These are phyloP conservation scores for Persicaria tinctoria DNA, from an alignment of 148 eudicot species.

Conservation along the genomic window DNA sequence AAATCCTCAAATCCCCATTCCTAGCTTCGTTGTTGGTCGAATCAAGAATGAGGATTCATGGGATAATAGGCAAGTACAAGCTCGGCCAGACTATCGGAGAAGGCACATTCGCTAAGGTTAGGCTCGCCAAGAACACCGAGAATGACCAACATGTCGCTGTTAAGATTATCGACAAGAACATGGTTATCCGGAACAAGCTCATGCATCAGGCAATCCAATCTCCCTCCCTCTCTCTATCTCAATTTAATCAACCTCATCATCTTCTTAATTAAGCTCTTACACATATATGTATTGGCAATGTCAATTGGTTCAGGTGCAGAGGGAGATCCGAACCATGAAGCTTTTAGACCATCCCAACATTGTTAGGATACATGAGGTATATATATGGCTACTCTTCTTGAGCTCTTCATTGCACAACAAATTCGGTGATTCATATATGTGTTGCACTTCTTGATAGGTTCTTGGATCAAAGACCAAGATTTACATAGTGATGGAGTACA, in stretches of 20 bases:
- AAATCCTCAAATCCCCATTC: not conserved
- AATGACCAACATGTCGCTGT: slow-evolving; percentile 37
- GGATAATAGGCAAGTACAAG: slow-evolving; percentile 41
- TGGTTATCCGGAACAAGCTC: slow-evolving; percentile 36
- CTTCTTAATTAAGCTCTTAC: not conserved
- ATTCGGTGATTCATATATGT: not conserved
- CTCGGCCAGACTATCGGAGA: slow-evolving; percentile 40
- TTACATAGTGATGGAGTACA: slow-evolving; percentile 50
- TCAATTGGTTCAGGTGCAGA: slow-evolving; percentile 24
- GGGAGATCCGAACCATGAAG: slow-evolving; percentile 53
- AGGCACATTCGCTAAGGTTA: slow-evolving; percentile 55
- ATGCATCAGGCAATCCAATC: slow-evolving; percentile 32
- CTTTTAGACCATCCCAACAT: slow-evolving; percentile 52
- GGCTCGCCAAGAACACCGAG: slow-evolving; percentile 29
- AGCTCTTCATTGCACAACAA: too few species aligned
- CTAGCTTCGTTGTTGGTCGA: not conserved
- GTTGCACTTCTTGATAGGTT: slow-evolving; percentile 29
- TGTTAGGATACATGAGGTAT: slow-evolving; percentile 27
- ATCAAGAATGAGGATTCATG: slow-evolving; percentile 24
- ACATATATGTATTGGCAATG: not conserved
- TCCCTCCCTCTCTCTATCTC: not conserved
- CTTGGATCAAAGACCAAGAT: slow-evolving; percentile 49
- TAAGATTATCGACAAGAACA: slow-evolving; percentile 45
- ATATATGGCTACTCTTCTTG: too few species aligned
- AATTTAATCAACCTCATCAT: not conserved